Evolutionary conservation across 768 basidiomycete genomes (phyloP), one percentile per base, ranked within the genome.

Genomic region (Tephrocybe sp.): DNA sequence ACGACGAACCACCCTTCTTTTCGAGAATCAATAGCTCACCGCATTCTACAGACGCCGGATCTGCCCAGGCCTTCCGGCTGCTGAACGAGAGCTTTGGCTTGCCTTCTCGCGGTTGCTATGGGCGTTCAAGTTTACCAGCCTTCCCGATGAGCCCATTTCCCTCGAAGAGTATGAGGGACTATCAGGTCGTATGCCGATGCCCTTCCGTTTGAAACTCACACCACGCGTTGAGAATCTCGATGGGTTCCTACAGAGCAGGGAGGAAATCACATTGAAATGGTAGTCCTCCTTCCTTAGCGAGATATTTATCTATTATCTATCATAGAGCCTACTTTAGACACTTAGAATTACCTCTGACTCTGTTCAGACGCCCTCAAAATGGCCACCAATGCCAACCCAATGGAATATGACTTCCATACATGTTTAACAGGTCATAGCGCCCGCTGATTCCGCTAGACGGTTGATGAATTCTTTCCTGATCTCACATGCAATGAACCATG

Each of bases 71-170:
- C 69, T 75, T 52, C 58, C 63, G 48, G 62, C 73, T n/a, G 76
- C 76, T 1, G 76, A 77, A 47, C 63, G 68, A 2, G 73, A 76
- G 55, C 60, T 77, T 21, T 76, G 62, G 58, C 67, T 77, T 10
- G 70, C 73, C 6, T 69, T 77, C 46, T 67, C 75, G 1, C 68
- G 70, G 16, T 63, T 78, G 57, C 64, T 77, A 9, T 78, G 75
- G 76, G 69, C 73, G 1, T 78, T 75, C 61, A 63, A 53, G 19
- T 67, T 76, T 47, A 61, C 64, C 19, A 60, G 62, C 22, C 55
- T 74, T 8, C 69, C 72, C 1, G 69, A 58, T n/a, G 69, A 76
- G 49, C 70, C 71, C 1, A 74, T 74, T 40, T 69, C 69, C 52
- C 54, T 77, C 33, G 68, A 71, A 37, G 75, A 75, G 50, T 76